These are phyloP conservation scores for Chionographis japonica DNA, from an alignment of 106 monocot species.

Conservation along the genomic window DNA sequence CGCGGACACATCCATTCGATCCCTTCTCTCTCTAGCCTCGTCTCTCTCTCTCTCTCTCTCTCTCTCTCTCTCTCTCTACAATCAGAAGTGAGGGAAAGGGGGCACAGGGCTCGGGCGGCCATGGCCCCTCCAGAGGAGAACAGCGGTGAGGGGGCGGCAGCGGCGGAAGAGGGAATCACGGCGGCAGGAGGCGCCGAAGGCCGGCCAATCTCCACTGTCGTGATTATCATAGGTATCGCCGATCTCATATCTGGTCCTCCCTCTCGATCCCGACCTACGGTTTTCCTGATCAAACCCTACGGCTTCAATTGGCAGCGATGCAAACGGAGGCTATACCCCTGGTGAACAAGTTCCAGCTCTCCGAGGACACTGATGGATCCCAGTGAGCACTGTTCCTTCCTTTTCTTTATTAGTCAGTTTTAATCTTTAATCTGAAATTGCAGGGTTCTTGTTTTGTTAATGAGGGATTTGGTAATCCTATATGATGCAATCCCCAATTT, in stretches of 20 bases:
- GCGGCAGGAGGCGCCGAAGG: neutral
- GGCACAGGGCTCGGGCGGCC: neutral
- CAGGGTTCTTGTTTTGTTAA: neutral
- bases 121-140: conserved; percentile 31
- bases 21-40: no score
- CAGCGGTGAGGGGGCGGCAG: conserved; percentile 11
- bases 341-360: conserved; percentile 68
- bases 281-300: neutral
- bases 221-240: conserved; percentile 72
- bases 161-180: conserved; percentile 6
- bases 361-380: conserved; percentile 48
- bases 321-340: conserved; percentile 90
- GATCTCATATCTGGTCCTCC: neutral
- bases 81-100: neutral
- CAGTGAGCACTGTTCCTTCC: conserved; percentile 31
- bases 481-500: no score
- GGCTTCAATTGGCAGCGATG: conserved; percentile 52
- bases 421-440: no score
- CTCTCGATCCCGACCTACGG: neutral
- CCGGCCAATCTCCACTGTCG: conserved; percentile 53
- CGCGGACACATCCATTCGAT: no score
- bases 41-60: neutral
- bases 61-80: neutral
- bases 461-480: neutral
- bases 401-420: neutral